Evolutionary conservation across 2,329 filamentous ascomycete species (phyloP), one percentile per base, ranked within the genome.

Genomic region (Nemania abortiva): DNA sequence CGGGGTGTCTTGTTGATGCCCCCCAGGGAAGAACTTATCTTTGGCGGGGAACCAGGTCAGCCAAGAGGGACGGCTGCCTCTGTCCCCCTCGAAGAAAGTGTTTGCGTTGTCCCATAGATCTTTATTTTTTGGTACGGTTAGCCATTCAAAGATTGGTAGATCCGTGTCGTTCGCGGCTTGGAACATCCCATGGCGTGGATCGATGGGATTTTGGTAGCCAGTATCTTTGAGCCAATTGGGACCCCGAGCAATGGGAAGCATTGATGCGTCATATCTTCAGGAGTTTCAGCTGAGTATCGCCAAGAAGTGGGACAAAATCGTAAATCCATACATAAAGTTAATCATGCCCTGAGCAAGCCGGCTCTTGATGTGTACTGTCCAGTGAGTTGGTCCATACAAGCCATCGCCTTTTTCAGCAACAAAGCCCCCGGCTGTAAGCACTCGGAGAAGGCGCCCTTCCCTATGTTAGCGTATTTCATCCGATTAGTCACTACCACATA

Each of bases 1-100:
- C 18, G 62, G 61, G 4, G 27, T 57, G 27, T 66, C 18, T 13
- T 67, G 54, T 22, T 69, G 53, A 29, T 60, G 55, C 2, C 47
- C 45, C 11, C 56, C 52, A 18, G 50, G 45, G 39, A 72, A 66
- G 11, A 72, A 56, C 57, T 69, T 68, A 10, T 71, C 70, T 45
- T 63, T 55, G 47, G 66, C 64, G 1, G 70, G 68, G 47, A 72
- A 71, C 69, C 66, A 71, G 20, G 63, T 69, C 15, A 69, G 60
- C 70, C 69, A 72, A 22, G 70, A 72, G 1, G 65, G 68, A 37
- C 70, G 66, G 52, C 63, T 72, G 5, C 70, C 70, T 29, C 70
- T 47, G 24, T 71, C 69, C 9, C 66, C 61, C 34, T 71, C 70
- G 45, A 72, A 71, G 34, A 71, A 71, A 13, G 60, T 67, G 56